Evolutionary conservation across 2,329 filamentous ascomycete genomes (phyloP), one percentile per base, ranked within the genome.

Genomic region (Botrytis aclada): DNA sequence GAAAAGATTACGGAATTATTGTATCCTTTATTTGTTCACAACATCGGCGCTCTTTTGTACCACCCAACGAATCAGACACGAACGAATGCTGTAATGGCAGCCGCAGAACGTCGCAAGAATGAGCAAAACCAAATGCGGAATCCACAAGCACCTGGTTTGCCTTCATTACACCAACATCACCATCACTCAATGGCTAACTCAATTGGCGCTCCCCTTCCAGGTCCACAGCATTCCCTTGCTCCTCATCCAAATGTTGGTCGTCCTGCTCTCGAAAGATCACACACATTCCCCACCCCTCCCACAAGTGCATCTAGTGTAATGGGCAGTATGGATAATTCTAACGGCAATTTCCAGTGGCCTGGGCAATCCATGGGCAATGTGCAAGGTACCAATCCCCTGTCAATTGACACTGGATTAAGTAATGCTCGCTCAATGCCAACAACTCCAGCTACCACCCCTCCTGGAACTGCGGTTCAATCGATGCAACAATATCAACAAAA

Each of bases 1-100:
- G 96, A 99, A 83, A 98, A 98, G 85, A 99, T 98, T 76, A 98
- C 96, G 0, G 95, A 98, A 83, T 85, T 95, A 65, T 85, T 98
- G 71, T 99, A 98, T 82, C 96, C 96, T 70, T 86, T 99, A 66
- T 99, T 99, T 82, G 96, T 98, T 56, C 95, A 98, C 83, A 97
- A 98, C 83, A 98, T 98, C 81, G 94, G 94, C 74, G 92, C 94
- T 73, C 86, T 98, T 76, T 88, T 98, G 67, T 98, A 98, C 82
- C 95, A 98, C 81, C 95, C 96, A 0, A 92, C 93, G 58, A 98
- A 98, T 81, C 92, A 94, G 80, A 92, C 85, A 76, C 87, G 93
- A 77, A 93, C 92, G 64, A 94, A 91, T 82, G 90, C 93, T 80
- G 93, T 97, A 71, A 95, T 97, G 89, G 92, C 94, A 77, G 94